These are phyloP conservation scores for Colletotrichum lupini DNA, from an alignment of 2,329 filamentous ascomycete species.

Conservation along the genomic window DNA sequence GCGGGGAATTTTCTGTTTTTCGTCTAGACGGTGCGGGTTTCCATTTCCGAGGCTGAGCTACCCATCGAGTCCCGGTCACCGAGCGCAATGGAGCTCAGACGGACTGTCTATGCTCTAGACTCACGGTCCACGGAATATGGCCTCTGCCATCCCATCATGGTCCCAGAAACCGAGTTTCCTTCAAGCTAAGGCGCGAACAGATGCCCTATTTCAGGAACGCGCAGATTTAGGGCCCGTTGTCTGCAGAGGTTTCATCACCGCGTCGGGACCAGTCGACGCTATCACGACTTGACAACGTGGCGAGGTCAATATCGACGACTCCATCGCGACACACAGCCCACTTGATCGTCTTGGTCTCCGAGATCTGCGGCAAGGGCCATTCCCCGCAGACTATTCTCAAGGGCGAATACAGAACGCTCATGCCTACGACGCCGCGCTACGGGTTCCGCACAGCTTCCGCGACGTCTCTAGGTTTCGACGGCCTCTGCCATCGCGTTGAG, in stretches of 20 bases:
- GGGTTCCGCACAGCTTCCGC: slow-evolving; percentile 12
- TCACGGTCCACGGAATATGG: slow-evolving; percentile 2
- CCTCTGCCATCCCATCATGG: slow-evolving; percentile 29
- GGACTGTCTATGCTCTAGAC: slow-evolving; percentile 8
- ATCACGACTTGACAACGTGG: slow-evolving; percentile 15
- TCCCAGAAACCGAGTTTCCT: not conserved
- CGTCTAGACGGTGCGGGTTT: not conserved
- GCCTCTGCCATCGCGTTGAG: not conserved
- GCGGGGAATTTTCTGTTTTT: slow-evolving; percentile 4
- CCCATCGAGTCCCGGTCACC: slow-evolving; percentile 5
- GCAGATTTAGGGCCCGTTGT: slow-evolving; percentile 6
- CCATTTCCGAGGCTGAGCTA: slow-evolving; percentile 2
- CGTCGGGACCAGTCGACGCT: not conserved
- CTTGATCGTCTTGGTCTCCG: slow-evolving; percentile 30
- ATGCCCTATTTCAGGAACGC: slow-evolving; percentile 31
- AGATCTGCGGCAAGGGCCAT: slow-evolving; percentile 30
- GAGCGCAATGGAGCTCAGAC: not conserved
- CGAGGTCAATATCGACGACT: slow-evolving; percentile 15
- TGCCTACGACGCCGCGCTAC: not conserved
- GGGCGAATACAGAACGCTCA: not conserved
- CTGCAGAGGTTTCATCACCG: not conserved
- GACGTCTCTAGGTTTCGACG: slow-evolving; percentile 5
- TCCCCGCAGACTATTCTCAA: slow-evolving; percentile 12
- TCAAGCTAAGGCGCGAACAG: slow-evolving; percentile 9
- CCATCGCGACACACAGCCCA: slow-evolving; percentile 10